Conservation (phyloP, 2,329 filamentous ascomycete genomes). For the Ascochyta viciae-villosae region DNA sequence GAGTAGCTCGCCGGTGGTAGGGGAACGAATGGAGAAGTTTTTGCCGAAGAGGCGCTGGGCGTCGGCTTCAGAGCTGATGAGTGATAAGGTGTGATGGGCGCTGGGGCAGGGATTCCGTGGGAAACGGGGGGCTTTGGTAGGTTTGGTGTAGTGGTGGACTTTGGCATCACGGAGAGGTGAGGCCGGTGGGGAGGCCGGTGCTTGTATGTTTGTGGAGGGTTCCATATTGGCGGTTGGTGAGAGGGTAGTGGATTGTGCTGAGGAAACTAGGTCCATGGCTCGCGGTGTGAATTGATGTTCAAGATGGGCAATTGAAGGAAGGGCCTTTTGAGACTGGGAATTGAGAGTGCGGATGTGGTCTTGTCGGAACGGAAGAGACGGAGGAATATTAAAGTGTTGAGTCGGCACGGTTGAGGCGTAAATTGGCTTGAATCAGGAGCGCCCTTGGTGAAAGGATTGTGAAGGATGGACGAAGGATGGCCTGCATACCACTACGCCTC, state of each 20-base stretch:
- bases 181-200: conserved; percentile 3
- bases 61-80: conserved; percentile 2
- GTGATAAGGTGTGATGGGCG: conserved; percentile 6
- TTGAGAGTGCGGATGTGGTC: background rate
- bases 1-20: conserved; percentile 1
- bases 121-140: conserved; percentile 1
- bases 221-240: background rate
- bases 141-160: conserved; percentile 1
- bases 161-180: background rate
- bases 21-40: conserved; percentile 6
- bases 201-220: background rate
- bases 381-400: background rate
- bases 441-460: conserved; percentile 13
- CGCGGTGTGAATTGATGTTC: background rate
- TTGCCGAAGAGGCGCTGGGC: conserved; percentile 14
- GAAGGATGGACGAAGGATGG: background rate
- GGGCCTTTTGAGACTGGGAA: background rate
- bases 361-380: background rate
- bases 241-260: background rate
- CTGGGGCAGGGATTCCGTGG: conserved; percentile 8
- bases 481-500: background rate
- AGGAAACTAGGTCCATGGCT: conserved; percentile 3
- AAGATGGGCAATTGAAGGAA: background rate
- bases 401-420: conserved; percentile 1
- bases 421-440: background rate